Evolutionary conservation across 441 rosid genomes (phyloP).

Genomic region (Melastoma candidum): DNA sequence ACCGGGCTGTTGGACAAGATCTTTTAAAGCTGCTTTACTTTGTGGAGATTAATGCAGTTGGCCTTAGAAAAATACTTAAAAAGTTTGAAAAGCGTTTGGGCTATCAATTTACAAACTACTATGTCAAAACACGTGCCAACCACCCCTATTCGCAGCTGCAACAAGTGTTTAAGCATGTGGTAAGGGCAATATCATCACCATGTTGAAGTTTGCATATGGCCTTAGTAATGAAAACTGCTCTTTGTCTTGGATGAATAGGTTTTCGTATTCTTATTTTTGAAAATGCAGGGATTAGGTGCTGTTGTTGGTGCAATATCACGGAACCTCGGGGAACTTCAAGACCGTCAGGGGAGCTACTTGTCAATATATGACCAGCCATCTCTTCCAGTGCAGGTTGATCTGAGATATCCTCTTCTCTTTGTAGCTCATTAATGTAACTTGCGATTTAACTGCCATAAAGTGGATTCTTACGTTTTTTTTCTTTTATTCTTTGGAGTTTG

Average conservation of each 20-base stretch:
- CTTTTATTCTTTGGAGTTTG: slow-evolving; percentile 8
- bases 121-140: slow-evolving; percentile 90
- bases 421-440: slow-evolving; percentile 4
- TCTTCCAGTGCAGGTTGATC: slow-evolving; percentile 60
- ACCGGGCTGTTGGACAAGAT: slow-evolving; percentile 68
- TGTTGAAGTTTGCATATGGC: slow-evolving; percentile 1
- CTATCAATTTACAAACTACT: slow-evolving; percentile 78
- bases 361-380: slow-evolving; percentile 91
- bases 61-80: slow-evolving; percentile 65
- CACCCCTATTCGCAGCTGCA: slow-evolving; percentile 99
- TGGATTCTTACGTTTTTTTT: slow-evolving; percentile 1
- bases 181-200: slow-evolving; percentile 20
- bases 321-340: slow-evolving; percentile 97
- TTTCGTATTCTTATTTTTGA: neutral
- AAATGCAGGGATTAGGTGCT: slow-evolving; percentile 83
- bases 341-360: slow-evolving; percentile 83
- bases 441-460: slow-evolving; percentile 4
- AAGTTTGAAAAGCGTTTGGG: slow-evolving; percentile 96
- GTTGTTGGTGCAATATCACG: slow-evolving; percentile 98
- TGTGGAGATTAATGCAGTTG: slow-evolving; percentile 85
- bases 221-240: neutral
- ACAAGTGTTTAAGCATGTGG: slow-evolving; percentile 99
- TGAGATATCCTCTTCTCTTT: slow-evolving; percentile 7
- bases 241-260: neutral
- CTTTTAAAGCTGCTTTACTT: slow-evolving; percentile 77